Percentiles rank a stretch among this genome's conserved stretches.
Evolutionary conservation across 2,329 filamentous ascomycete genomes (phyloP).

Genomic region (Alternaria triticina): DNA sequence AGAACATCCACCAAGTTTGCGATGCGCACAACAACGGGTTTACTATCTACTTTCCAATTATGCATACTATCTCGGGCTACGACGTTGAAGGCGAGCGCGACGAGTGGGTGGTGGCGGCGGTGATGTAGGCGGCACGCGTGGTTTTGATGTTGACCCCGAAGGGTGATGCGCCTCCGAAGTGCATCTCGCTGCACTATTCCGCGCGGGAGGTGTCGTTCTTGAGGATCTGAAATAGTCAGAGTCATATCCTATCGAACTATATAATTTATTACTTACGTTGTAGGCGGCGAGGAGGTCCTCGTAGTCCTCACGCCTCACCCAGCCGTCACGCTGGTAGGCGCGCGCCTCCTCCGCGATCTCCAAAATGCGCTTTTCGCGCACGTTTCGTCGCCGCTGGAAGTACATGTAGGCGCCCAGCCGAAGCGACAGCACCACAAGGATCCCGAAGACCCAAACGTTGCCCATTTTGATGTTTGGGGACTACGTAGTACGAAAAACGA

Average conservation of each 20-base stretch:
- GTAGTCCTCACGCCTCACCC: neutral
- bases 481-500: neutral
- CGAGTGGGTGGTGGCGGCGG: too few species aligned
- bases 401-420: neutral
- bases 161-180: too few species aligned
- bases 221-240: too few species aligned
- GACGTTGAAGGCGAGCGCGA: too few species aligned
- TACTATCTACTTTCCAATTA: too few species aligned
- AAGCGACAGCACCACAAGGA: neutral
- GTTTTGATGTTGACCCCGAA: too few species aligned
- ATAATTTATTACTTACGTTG: neutral
- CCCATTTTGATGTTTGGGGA: neutral
- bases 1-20: too few species aligned
- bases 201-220: too few species aligned
- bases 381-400: neutral
- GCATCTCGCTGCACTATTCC: neutral
- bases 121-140: too few species aligned
- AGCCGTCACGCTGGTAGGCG: neutral
- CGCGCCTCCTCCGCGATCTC: neutral
- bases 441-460: neutral
- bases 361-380: neutral
- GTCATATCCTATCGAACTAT: too few species aligned
- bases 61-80: too few species aligned
- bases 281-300: neutral
- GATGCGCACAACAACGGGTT: too few species aligned